Conservation (phyloP, 306 rosid genomes). For the Gillenia trifoliata region DNA sequence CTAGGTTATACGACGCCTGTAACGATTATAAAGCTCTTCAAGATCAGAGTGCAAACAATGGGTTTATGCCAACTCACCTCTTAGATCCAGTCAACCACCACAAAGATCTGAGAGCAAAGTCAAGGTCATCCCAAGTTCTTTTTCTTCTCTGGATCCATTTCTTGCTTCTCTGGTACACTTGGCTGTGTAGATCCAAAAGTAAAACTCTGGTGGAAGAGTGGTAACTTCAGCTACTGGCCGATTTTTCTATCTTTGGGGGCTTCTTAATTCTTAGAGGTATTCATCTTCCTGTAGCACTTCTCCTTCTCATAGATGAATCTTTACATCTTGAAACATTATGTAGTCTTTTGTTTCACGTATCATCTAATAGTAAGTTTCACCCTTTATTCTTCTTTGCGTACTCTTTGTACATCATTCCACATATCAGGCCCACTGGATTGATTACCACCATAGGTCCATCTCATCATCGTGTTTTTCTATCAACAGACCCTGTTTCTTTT, state of each 20-base stretch:
- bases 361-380: slow-evolving; percentile 6
- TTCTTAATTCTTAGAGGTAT: neutral
- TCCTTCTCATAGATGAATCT: slow-evolving; percentile 22
- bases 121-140: neutral
- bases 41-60: neutral
- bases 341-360: neutral
- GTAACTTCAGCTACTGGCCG: neutral
- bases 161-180: neutral
- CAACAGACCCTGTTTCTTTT: neutral
- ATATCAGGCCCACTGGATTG: neutral
- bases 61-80: slow-evolving; percentile 15
- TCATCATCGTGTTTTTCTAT: neutral
- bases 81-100: neutral
- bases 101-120: slow-evolving; percentile 10
- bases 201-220: slow-evolving; percentile 10
- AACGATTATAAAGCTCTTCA: neutral
- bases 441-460: neutral
- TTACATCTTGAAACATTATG: slow-evolving; percentile 4
- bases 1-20: neutral
- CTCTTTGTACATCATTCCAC: neutral
- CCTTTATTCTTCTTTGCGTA: neutral
- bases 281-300: slow-evolving; percentile 21
- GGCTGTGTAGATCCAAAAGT: neutral
- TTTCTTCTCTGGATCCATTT: neutral
- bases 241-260: neutral